Conservation (phyloP, 148 eudicot genomes). For the Hydrangea macrophylla region DNA sequence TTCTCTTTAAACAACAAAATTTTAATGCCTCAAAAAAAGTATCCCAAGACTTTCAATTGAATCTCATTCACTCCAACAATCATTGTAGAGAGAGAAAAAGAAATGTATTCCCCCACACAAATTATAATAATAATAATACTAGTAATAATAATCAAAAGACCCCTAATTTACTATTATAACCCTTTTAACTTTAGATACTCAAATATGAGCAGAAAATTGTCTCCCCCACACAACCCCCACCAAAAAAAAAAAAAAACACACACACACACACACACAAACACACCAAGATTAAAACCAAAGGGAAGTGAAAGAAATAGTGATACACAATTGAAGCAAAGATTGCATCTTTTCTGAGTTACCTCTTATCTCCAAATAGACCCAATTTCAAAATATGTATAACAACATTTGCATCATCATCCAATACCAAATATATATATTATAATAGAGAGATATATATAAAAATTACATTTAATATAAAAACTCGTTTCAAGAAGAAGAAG, state of each 20-base stretch:
- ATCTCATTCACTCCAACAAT: background rate
- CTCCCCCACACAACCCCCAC: background rate
- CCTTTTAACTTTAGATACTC: too few species aligned
- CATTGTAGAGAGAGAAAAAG: background rate
- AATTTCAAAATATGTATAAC: constrained; percentile 15
- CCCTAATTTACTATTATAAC: too few species aligned
- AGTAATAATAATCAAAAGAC: background rate
- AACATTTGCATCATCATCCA: constrained; percentile 17
- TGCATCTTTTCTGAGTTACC: background rate
- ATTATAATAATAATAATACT: background rate
- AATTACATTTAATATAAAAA: background rate
- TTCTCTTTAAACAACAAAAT: background rate
- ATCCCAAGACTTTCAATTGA: background rate
- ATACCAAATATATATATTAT: constrained; percentile 18
- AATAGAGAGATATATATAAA: constrained; percentile 1
- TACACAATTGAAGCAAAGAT: constrained; percentile 14
- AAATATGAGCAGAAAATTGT: background rate
- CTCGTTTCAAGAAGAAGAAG: constrained; percentile 21
- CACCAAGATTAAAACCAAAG: background rate
- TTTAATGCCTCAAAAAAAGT: background rate
- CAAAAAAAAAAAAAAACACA: background rate
- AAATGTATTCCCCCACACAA: background rate
- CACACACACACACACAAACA: too few species aligned
- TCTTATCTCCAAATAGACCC: constrained; percentile 11
- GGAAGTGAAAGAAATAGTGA: background rate